These are phyloP conservation scores for Madurella fahalii DNA, from an alignment of 2,329 filamentous ascomycete genomes.

Conservation along the genomic window DNA sequence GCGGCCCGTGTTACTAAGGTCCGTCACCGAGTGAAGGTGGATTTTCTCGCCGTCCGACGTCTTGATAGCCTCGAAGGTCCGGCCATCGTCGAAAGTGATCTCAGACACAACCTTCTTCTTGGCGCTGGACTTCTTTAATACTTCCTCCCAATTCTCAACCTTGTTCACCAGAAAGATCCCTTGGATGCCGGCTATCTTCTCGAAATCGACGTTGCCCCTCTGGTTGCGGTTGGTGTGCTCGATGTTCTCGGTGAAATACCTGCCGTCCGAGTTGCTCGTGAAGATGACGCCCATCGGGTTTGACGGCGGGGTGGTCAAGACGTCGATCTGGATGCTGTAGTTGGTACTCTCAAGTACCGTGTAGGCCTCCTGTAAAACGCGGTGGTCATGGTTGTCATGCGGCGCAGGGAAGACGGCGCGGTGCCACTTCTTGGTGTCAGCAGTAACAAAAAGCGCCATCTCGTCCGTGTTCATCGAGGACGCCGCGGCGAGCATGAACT, in stretches of 20 bases:
- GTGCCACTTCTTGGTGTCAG: slow-evolving; percentile 83
- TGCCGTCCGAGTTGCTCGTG: slow-evolving; percentile 96
- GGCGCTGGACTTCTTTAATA: slow-evolving; percentile 49
- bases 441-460: slow-evolving; percentile 84
- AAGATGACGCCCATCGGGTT: slow-evolving; percentile 82
- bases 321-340: slow-evolving; percentile 96
- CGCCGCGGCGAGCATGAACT: slow-evolving; percentile 79
- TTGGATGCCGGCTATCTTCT: slow-evolving; percentile 87
- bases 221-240: slow-evolving; percentile 85
- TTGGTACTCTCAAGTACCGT: slow-evolving; percentile 94
- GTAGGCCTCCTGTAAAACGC: slow-evolving; percentile 77
- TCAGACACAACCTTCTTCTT: slow-evolving; percentile 69
- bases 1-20: slow-evolving; percentile 74
- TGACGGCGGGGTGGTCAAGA: slow-evolving; percentile 64
- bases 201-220: slow-evolving; percentile 82
- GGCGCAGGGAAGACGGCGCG: slow-evolving; percentile 76
- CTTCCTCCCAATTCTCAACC: slow-evolving; percentile 79
- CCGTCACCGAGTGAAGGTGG: slow-evolving; percentile 89
- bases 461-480: slow-evolving; percentile 78
- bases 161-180: slow-evolving; percentile 88
- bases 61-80: slow-evolving; percentile 68
- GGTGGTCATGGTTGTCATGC: slow-evolving; percentile 54
- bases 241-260: slow-evolving; percentile 88
- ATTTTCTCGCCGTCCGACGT: slow-evolving; percentile 64
- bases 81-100: slow-evolving; percentile 94